phyloP scores from a whole-genome alignment of 2,329 filamentous ascomycete species.

The Penicillium sp. region DNA sequence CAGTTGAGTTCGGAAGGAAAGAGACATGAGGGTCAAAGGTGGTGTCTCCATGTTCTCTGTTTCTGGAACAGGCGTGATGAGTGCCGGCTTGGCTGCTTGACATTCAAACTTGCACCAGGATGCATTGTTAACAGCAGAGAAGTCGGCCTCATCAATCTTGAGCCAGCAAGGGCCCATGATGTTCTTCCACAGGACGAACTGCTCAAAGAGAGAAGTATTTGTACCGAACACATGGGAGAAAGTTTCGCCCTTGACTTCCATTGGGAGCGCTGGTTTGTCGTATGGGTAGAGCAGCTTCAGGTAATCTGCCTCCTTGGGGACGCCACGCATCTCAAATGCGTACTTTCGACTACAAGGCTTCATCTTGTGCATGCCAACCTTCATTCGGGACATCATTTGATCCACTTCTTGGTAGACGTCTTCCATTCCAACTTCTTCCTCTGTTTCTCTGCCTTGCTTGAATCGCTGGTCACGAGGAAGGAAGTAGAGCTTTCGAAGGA shows the following conservation, averaged over 20 bases:
- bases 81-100: conserved; percentile 73
- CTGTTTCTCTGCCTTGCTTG: conserved; percentile 65
- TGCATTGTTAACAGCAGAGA: conserved; percentile 80
- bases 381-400: conserved; percentile 80
- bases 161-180: conserved; percentile 99
- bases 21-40: conserved; percentile 92
- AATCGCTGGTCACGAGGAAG: conserved; percentile 71
- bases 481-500: conserved; percentile 89
- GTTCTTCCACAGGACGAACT: conserved; percentile 98
- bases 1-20: conserved; percentile 83
- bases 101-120: conserved; percentile 98
- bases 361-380: conserved; percentile 88
- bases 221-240: conserved; percentile 93
- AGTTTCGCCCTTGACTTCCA: conserved; percentile 74
- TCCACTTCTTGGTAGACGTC: conserved; percentile 92
- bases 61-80: conserved; percentile 71
- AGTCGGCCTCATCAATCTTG: conserved; percentile 83
- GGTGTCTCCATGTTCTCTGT: conserved; percentile 80
- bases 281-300: conserved; percentile 97
- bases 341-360: conserved; percentile 90
- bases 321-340: conserved; percentile 84
- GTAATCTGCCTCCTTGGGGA: conserved; percentile 88
- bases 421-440: conserved; percentile 79
- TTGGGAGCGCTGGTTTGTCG: conserved; percentile 73
- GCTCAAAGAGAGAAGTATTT: conserved; percentile 92